Percentiles rank a stretch among this genome's conserved stretches.
phyloP scores from a whole-genome alignment of 2,329 filamentous ascomycete genomes.

The Colletotrichum sp. region DNA sequence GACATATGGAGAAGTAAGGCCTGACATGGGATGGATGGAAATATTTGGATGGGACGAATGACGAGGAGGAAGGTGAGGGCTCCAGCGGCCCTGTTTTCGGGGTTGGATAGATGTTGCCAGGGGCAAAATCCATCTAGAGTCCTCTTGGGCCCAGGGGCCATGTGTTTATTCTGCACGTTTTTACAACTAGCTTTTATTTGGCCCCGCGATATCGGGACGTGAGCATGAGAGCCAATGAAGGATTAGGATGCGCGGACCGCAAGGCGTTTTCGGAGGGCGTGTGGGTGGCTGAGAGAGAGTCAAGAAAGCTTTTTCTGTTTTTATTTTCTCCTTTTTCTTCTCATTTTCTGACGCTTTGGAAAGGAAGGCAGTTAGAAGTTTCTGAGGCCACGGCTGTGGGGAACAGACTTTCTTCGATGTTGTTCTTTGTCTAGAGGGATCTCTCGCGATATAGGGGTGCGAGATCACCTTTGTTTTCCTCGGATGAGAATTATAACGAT shows the following conservation, averaged over 20 bases:
- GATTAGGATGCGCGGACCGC: background rate
- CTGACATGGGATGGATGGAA: background rate
- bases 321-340: background rate
- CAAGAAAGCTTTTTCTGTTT: background rate
- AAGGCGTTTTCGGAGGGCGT: constrained; percentile 6
- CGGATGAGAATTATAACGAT: background rate
- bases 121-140: background rate
- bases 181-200: background rate
- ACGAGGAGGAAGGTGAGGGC: background rate
- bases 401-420: background rate
- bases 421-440: background rate
- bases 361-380: background rate
- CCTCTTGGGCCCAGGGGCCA: background rate
- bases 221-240: background rate
- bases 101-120: background rate
- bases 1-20: constrained; percentile 61
- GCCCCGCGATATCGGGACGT: background rate
- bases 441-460: background rate
- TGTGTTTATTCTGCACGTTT: background rate
- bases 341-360: background rate
- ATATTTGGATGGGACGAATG: background rate
- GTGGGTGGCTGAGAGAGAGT: background rate
- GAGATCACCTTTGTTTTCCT: background rate
- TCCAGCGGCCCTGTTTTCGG: background rate
- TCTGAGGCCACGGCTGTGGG: constrained; percentile 2